Percentiles rank a stretch among this genome's conserved stretches.
phyloP scores from a whole-genome alignment of 2,329 filamentous ascomycete genomes.

The Raffaelea albimanens region DNA sequence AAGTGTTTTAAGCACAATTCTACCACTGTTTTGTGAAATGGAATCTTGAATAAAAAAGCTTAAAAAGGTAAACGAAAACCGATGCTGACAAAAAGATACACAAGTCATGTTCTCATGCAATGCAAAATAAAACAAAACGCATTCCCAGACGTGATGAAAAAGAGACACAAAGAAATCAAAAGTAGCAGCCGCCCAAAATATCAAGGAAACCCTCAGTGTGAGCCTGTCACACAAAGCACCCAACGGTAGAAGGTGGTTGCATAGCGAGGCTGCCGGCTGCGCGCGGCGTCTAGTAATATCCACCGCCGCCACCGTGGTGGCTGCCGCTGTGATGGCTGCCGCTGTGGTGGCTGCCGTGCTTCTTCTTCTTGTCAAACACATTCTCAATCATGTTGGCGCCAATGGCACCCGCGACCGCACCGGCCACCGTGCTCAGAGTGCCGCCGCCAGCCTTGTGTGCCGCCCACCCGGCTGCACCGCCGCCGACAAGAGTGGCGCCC shows the following conservation, averaged over 20 bases:
- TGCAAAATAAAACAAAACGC: no score
- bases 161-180: no score
- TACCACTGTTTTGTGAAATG: background rate
- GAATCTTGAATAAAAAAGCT: no score
- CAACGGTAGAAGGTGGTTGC: no score
- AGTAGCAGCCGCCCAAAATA: no score
- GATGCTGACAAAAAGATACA: background rate
- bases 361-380: slow-evolving; percentile 12
- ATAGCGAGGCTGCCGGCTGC: no score
- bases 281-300: background rate
- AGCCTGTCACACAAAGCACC: no score
- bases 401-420: slow-evolving; percentile 42
- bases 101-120: no score
- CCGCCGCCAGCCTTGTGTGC: slow-evolving; percentile 45
- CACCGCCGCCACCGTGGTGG: background rate
- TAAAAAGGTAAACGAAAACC: background rate
- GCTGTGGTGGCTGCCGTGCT: background rate
- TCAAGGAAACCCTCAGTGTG: no score
- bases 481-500: slow-evolving; percentile 42
- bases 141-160: no score
- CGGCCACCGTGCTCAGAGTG: slow-evolving; percentile 38
- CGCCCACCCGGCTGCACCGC: slow-evolving; percentile 43
- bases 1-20: background rate
- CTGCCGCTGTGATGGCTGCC: background rate
- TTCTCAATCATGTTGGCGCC: slow-evolving; percentile 43